These are phyloP conservation scores for Nemania sp. DNA, from an alignment of 2,329 filamentous ascomycete genomes.

Conservation along the genomic window DNA sequence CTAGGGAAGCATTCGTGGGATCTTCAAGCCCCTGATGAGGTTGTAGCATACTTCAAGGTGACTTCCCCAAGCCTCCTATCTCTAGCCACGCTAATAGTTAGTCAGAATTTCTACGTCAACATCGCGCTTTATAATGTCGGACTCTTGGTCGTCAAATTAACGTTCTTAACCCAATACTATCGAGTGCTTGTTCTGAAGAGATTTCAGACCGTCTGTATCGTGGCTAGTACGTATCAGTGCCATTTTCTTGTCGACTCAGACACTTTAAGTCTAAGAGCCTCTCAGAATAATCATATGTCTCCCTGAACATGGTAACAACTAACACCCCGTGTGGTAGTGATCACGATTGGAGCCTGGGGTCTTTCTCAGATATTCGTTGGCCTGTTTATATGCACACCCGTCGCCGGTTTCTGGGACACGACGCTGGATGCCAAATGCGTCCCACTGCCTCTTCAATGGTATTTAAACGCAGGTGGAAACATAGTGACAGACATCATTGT, in stretches of 20 bases:
- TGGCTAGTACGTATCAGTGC: conserved; percentile 34
- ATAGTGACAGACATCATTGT: conserved; percentile 55
- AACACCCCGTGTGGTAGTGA: conserved; percentile 28
- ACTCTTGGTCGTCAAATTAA: conserved; percentile 53
- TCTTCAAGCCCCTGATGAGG: conserved; percentile 29
- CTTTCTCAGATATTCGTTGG: conserved; percentile 53
- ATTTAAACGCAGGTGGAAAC: conserved; percentile 52
- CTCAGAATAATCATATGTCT: not conserved
- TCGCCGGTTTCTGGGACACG: conserved; percentile 53
- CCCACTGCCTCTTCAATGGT: conserved; percentile 52
- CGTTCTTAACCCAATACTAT: conserved; percentile 54
- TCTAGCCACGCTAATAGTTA: conserved; percentile 13
- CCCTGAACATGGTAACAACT: not conserved
- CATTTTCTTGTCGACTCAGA: not conserved
- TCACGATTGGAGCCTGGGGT: conserved; percentile 53
- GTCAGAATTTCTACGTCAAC: conserved; percentile 54
- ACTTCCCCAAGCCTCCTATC: not conserved
- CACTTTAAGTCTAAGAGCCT: not conserved
- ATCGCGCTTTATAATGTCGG: conserved; percentile 55
- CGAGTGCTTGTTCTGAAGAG: conserved; percentile 52
- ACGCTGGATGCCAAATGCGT: conserved; percentile 50
- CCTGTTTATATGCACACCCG: conserved; percentile 53
- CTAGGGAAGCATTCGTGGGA: conserved; percentile 46
- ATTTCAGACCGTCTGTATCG: conserved; percentile 50
- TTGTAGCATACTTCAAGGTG: conserved; percentile 43